phyloP scores from a whole-genome alignment of 345 rosid species.

The Limnanthes douglasii region DNA sequence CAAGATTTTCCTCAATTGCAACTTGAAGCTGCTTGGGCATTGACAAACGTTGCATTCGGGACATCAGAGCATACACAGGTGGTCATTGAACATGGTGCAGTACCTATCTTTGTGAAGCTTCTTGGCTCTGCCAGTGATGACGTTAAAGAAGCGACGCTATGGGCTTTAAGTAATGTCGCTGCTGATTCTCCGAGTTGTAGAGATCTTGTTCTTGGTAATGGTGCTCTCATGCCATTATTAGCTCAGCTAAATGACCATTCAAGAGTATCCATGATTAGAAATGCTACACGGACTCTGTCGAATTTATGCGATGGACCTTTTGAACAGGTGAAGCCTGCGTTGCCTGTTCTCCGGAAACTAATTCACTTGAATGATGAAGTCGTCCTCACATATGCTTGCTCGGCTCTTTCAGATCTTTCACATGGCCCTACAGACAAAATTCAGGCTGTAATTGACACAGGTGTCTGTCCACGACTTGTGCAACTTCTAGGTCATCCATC shows the following conservation, averaged over 20 bases:
- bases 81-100: slow-evolving; percentile 77
- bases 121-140: slow-evolving; percentile 74
- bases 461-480: slow-evolving; percentile 68
- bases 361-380: slow-evolving; percentile 65
- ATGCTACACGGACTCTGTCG: slow-evolving; percentile 71
- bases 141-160: slow-evolving; percentile 77
- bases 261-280: slow-evolving; percentile 56
- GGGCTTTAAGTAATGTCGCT: slow-evolving; percentile 79
- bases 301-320: slow-evolving; percentile 64
- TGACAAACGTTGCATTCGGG: slow-evolving; percentile 84
- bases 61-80: slow-evolving; percentile 75
- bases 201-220: slow-evolving; percentile 52
- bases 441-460: slow-evolving; percentile 72
- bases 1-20: slow-evolving; percentile 61
- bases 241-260: slow-evolving; percentile 55
- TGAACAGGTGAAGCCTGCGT: slow-evolving; percentile 77
- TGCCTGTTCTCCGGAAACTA: slow-evolving; percentile 61
- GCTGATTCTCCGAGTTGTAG: slow-evolving; percentile 63
- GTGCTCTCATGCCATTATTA: slow-evolving; percentile 51
- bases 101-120: slow-evolving; percentile 68
- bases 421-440: slow-evolving; percentile 89
- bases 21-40: slow-evolving; percentile 93
- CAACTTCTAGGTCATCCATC: slow-evolving; percentile 78
- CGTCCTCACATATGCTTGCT: slow-evolving; percentile 82
- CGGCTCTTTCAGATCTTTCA: slow-evolving; percentile 42